phyloP scores from a whole-genome alignment of 2,329 filamentous ascomycete species.

The Stagonosporopsis chrysanthemi region DNA sequence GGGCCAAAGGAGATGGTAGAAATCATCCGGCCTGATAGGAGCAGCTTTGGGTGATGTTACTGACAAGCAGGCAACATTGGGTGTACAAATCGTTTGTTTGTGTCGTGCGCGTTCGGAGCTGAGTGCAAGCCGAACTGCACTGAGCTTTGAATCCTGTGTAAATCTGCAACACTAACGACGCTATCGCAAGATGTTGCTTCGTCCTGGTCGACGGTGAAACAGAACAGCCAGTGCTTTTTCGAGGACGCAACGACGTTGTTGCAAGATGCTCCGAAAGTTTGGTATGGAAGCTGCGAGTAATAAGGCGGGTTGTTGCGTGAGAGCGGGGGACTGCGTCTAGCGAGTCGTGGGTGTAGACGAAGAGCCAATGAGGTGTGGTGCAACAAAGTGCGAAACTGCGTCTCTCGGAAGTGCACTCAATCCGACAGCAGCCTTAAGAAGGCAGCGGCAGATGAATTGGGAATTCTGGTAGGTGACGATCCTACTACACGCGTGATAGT shows the following conservation, averaged over 20 bases:
- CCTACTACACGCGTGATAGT: conserved; percentile 26
- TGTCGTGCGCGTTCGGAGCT: conserved; percentile 3
- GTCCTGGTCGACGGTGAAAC: conserved; percentile 18
- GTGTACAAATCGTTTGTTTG: conserved; percentile 19
- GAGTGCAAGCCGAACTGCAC: conserved; percentile 4
- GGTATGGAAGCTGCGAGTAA: conserved; percentile 40
- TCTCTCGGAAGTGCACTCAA: conserved; percentile 28
- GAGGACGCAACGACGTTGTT: conserved; percentile 22
- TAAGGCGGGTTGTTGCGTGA: conserved; percentile 41
- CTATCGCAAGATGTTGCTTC: background rate
- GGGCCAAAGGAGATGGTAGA: conserved; percentile 46
- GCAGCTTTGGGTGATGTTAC: conserved; percentile 29
- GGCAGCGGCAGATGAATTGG: conserved; percentile 22
- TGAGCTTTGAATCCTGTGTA: conserved; percentile 9
- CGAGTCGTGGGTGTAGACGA: conserved; percentile 41
- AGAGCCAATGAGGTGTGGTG: conserved; percentile 39
- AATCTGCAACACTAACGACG: conserved; percentile 14
- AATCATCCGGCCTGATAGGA: conserved; percentile 44
- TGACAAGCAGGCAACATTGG: conserved; percentile 36
- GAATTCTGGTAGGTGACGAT: conserved; percentile 17
- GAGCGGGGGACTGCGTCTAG: conserved; percentile 46
- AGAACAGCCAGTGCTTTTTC: conserved; percentile 16
- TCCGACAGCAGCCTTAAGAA: conserved; percentile 23
- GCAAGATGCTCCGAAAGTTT: conserved; percentile 33
- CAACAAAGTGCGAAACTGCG: conserved; percentile 38